phyloP scores from a whole-genome alignment of 768 basidiomycete genomes.

The Austroboletus festivus region DNA sequence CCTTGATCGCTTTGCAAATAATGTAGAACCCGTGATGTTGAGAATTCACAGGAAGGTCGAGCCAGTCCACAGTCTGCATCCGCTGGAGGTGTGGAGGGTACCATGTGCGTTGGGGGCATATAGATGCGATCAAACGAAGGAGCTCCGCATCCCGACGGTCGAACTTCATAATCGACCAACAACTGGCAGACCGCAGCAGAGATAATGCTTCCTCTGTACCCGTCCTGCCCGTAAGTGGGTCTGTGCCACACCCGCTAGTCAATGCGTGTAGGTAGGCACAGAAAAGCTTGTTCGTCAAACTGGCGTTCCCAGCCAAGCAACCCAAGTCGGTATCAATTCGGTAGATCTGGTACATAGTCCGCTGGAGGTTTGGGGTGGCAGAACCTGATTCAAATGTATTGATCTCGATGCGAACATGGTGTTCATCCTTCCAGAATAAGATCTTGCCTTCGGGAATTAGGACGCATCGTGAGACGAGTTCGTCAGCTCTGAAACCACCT shows the following conservation, averaged over 20 bases:
- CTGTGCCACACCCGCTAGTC: conserved; percentile 39
- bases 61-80: conserved; percentile 41
- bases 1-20: conserved; percentile 25
- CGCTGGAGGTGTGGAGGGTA: conserved; percentile 35
- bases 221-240: conserved; percentile 40
- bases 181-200: conserved; percentile 35
- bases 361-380: not conserved
- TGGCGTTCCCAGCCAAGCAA: conserved; percentile 2
- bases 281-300: conserved; percentile 30
- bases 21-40: conserved; percentile 32
- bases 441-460: not conserved
- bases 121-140: conserved; percentile 30
- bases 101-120: conserved; percentile 35
- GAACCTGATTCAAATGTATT: not conserved
- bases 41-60: conserved; percentile 14
- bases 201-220: conserved; percentile 43
- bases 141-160: conserved; percentile 24
- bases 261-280: conserved; percentile 42
- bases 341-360: conserved; percentile 23
- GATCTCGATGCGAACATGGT: conserved; percentile 10
- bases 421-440: conserved; percentile 28
- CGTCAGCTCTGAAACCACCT: not conserved
- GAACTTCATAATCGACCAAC: conserved; percentile 35
- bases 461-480: conserved; percentile 16
- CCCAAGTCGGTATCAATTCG: conserved; percentile 28